Base-by-base conservation (phyloP, 768 basidiomycete genomes). In the Galerina sulciceps region DNA sequence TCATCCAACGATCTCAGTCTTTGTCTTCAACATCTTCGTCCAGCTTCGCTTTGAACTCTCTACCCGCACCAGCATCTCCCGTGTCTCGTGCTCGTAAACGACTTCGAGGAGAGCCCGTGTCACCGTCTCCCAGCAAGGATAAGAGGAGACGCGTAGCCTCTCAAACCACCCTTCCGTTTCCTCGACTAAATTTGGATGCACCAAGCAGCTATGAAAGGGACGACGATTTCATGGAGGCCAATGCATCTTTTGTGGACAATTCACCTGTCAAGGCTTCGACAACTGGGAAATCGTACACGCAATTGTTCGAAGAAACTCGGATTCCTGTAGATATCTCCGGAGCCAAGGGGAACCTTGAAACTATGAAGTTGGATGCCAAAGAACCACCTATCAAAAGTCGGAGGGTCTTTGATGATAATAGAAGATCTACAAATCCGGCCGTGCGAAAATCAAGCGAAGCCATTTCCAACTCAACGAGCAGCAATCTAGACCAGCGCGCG, bases 21-120 rank as follows among this genome's bases (percentile, higher is more conserved):
- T 67, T 63, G 5, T 67, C 75, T 17, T 71, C 73, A 34, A 40
- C 59, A 23, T 60, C 56, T 13, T 26, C 64, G 8, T 57, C 60
- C 6, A 43, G 18, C 23, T 46, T 55, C 36, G 45, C 63, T 10
- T 47, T 56, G n/a, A 53, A 59, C 8, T 17, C 46, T 10, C 42
- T 47, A 35, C 65, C 69, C 3, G 67, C 68, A 3, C 74, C 75
- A 10, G 66, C 72, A 38, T 75, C 69, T 48, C 83, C 89, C 11
- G 71, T 92, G 31, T 81, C 81, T 22, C 82, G 89, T 35, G 91
- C 91, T 18, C 84, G 91, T 37, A 93, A 93, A 70, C 87, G 91
- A 55, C 79, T 93, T 15, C 85, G 91, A 34, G 91, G 91, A 23
- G 91, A 93, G 67, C 87, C 87, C 0, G 90, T 93, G 2, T 93